Percentiles rank a stretch among this genome's conserved stretches.
These are phyloP conservation scores for Penicillium coffeae DNA, from an alignment of 495 filamentous ascomycete species.

Conservation along the genomic window DNA sequence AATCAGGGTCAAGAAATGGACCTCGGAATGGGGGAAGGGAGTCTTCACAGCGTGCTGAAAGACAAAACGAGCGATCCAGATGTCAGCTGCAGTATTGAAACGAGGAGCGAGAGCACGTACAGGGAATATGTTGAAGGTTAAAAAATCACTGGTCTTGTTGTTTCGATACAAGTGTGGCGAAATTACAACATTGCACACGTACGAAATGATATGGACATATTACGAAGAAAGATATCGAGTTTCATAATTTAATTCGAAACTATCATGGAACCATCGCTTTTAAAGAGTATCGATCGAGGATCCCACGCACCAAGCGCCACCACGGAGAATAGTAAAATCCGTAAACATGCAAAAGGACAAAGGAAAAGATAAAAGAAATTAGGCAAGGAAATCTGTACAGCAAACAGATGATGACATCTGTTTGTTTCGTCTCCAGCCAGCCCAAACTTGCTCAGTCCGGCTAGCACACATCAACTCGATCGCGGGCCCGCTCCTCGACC, in stretches of 20 bases:
- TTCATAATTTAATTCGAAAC: constrained; percentile 34
- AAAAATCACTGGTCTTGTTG: no score
- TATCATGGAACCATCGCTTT: constrained; percentile 27
- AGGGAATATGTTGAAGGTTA: no score
- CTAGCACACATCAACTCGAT: neutral
- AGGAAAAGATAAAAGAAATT: constrained; percentile 10
- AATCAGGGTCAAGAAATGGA: no score
- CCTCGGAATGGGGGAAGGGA: no score
- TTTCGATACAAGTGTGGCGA: no score
- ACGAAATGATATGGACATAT: neutral
- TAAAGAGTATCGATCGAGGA: constrained; percentile 24
- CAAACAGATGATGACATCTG: constrained; percentile 28
- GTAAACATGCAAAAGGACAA: constrained; percentile 8
- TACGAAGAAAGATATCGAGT: neutral
- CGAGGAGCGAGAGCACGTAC: no score
- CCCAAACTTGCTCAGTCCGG: constrained; percentile 6
- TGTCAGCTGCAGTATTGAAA: no score
- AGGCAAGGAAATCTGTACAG: constrained; percentile 27
- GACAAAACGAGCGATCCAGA: no score
- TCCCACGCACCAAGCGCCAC: constrained; percentile 29
- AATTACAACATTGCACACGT: no score
- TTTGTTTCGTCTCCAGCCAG: constrained; percentile 13
- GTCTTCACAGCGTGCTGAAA: no score
- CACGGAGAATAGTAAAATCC: constrained; percentile 20
- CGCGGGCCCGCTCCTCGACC: constrained; percentile 12